phyloP scores from a whole-genome alignment of 805 yeast genomes.

The Saccharomycopsis selenospora region DNA sequence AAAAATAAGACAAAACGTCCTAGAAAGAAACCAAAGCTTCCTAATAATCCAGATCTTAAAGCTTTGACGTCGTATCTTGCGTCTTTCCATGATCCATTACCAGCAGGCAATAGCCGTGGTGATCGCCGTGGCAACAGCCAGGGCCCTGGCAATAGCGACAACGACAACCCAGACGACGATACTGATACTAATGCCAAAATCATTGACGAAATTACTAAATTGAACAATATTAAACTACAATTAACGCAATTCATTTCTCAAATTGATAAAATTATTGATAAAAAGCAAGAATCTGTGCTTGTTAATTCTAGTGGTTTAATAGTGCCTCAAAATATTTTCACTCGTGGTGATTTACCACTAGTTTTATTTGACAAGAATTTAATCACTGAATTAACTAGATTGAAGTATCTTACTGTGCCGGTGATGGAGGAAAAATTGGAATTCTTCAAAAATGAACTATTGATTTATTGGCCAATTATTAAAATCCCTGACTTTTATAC shows the following conservation, averaged over 20 bases:
- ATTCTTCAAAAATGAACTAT: conserved; percentile 33
- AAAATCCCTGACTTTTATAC: conserved; percentile 34
- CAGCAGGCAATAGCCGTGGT: background rate
- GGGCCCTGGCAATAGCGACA: background rate
- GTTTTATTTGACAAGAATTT: conserved; percentile 33
- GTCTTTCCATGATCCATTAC: background rate
- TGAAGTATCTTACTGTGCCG: conserved; percentile 29
- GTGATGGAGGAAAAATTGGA: conserved; percentile 32
- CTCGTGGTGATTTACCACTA: conserved; percentile 28
- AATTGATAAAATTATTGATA: conserved; percentile 16
- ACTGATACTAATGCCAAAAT: conserved; percentile 5
- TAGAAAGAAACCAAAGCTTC: conserved; percentile 27
- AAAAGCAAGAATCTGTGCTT: conserved; percentile 15
- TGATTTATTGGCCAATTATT: conserved; percentile 43
- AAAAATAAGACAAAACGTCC: conserved; percentile 34
- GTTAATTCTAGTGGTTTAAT: conserved; percentile 17
- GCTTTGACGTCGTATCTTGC: conserved; percentile 4
- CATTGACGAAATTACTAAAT: conserved; percentile 9
- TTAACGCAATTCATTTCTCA: conserved; percentile 17
- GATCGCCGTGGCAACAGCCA: background rate
- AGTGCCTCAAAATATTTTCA: conserved; percentile 13
- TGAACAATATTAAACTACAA: conserved; percentile 16
- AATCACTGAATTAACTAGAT: conserved; percentile 33
- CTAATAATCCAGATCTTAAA: conserved; percentile 19
- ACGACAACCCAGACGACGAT: background rate